phyloP scores from a whole-genome alignment of 495 filamentous ascomycete genomes.

The Penicillium daleae region DNA sequence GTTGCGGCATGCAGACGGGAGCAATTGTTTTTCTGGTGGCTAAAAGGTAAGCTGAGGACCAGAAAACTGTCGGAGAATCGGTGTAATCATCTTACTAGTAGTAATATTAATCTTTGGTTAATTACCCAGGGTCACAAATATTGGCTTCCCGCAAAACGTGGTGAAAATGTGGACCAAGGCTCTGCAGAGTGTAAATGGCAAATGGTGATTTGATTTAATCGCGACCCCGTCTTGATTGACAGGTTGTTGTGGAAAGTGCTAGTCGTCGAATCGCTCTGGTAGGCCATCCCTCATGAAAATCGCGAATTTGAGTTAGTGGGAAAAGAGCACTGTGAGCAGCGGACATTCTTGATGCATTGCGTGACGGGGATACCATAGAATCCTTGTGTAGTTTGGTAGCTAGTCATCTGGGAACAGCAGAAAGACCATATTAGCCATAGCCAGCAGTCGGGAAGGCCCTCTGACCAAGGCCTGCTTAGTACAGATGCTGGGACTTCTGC shows the following conservation, averaged over 20 bases:
- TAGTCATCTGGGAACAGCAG: too few species aligned
- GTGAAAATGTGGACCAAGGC: neutral
- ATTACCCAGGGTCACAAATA: neutral
- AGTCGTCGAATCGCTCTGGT: neutral
- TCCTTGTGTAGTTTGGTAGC: too few species aligned
- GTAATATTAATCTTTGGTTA: constrained; percentile 2
- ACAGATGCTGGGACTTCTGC: too few species aligned
- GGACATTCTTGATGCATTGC: too few species aligned
- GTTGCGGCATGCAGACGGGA: too few species aligned
- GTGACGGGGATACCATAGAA: too few species aligned
- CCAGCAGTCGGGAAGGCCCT: too few species aligned
- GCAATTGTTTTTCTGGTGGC: neutral
- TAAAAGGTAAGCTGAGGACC: neutral
- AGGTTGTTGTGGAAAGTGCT: neutral
- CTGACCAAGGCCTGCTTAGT: too few species aligned
- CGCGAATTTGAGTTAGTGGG: too few species aligned
- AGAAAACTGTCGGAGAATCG: neutral
- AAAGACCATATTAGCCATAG: too few species aligned
- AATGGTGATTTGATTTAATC: neutral
- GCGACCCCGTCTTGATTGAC: neutral
- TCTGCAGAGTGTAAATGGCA: constrained; percentile 1
- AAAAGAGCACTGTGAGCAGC: too few species aligned
- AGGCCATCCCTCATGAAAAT: neutral
- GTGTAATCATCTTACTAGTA: neutral
- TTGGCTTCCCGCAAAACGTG: constrained; percentile 1